Base-by-base conservation (phyloP, 1,284 basidiomycete genomes). In the Irpex rosettiformis region DNA sequence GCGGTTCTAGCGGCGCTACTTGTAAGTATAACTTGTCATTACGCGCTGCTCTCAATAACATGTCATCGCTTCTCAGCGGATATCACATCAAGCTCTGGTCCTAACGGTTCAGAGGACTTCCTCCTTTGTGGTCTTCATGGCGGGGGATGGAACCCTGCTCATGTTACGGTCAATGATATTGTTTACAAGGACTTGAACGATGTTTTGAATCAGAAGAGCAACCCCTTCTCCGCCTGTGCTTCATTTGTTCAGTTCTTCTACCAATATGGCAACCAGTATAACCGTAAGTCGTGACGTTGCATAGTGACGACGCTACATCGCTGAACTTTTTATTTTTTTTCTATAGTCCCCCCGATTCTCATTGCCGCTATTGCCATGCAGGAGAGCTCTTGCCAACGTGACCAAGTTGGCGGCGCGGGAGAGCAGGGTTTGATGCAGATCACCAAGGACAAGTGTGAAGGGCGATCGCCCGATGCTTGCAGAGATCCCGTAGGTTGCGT, bases 381-480 rank as follows among this genome's bases (percentile, higher is more conserved):
- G 70, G 89, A 90, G 72, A 85, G 83, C 45, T 76, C 79, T 51
- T 96, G 94, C 77, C 84, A 89, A 63, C 80, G 86, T 1, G 59
- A 74, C n/a, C 83, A 80, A 4, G 77, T 84, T 49, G 93, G 94
- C 58, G 89, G 86, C 24, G 89, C 78, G 8, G 91, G 91, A 56
- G 93, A 94, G 70, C 85, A 89, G 65, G 94, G 93, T 25, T 71
- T 89, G 57, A 94, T 95, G 92, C 93, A 96, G 73, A 79, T 94
- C 65, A 89, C 88, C 13, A 70, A 75, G 51, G 89, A 91, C 65
- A 95, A 95, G 73, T 96, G 93, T 67, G 79, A 70, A 49, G 82
- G 76, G 58, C 86, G 86, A 0, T 84, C 87, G 2, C 73, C 73
- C 11, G 82, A 81, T 5, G 78, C 90, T 70, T 93, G 89, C 77